A percentile compares a stretch with the other conserved stretches of the same genome.
phyloP scores from a whole-genome alignment of 164 flowering plant genomes.

The Kalanchoe fedtschenkoi region DNA sequence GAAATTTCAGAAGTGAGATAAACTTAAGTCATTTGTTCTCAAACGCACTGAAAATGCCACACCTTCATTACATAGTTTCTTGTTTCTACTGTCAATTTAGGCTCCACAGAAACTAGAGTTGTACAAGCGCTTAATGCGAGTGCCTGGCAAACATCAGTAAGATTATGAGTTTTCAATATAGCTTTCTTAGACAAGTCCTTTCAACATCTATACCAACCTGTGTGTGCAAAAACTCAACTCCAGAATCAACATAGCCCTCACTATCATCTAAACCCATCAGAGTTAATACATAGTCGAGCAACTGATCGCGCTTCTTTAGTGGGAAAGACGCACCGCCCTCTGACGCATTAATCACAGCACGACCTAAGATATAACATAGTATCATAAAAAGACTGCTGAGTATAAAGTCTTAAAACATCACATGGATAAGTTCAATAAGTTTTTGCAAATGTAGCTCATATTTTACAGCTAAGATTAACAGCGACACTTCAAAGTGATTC shows the following conservation, averaged over 20 bases:
- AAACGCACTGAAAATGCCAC: slow-evolving; percentile 2
- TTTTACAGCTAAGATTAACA: background rate
- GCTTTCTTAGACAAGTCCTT: background rate
- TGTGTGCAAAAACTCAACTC: slow-evolving; percentile 71
- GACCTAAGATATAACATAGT: slow-evolving; percentile 39
- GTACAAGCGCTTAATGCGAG: slow-evolving; percentile 91
- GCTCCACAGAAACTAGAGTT: slow-evolving; percentile 93
- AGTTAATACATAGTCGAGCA: slow-evolving; percentile 86
- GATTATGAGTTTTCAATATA: background rate
- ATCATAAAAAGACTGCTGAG: too few species aligned
- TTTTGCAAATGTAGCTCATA: too few species aligned
- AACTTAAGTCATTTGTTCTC: background rate
- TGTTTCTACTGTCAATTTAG: slow-evolving; percentile 76
- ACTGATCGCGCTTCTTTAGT: slow-evolving; percentile 64
- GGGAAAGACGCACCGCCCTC: slow-evolving; percentile 88
- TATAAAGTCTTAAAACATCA: background rate
- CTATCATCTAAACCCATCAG: slow-evolving; percentile 87
- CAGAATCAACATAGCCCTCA: slow-evolving; percentile 52
- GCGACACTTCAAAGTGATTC: background rate
- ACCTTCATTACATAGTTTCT: slow-evolving; percentile 91
- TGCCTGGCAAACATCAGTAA: slow-evolving; percentile 31
- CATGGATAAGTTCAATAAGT: background rate
- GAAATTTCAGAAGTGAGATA: background rate
- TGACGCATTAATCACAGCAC: slow-evolving; percentile 85
- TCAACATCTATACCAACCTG: slow-evolving; percentile 39